phyloP scores from a whole-genome alignment of 1,139 yeast genomes.

The Saccharomycopsis phalli region DNA sequence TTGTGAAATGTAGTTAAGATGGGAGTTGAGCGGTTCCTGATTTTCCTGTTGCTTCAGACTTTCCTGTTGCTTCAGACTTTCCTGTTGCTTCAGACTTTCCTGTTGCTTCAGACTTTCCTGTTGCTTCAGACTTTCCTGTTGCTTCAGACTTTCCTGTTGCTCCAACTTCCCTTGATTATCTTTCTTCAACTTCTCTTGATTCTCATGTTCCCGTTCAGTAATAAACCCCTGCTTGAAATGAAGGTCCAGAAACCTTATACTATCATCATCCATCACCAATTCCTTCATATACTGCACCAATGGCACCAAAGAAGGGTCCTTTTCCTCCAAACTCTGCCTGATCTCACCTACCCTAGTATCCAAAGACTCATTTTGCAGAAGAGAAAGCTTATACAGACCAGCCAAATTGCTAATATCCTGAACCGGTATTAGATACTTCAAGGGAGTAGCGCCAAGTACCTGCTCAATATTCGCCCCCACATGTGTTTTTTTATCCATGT shows the following conservation, averaged over 20 bases:
- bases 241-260: conserved; percentile 5
- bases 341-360: too few species aligned
- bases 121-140: too few species aligned
- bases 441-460: conserved; percentile 29
- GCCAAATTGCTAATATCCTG: conserved; percentile 29
- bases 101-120: too few species aligned
- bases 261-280: conserved; percentile 8
- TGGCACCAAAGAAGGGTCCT: conserved; percentile 10
- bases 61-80: too few species aligned
- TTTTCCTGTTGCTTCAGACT: too few species aligned
- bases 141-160: too few species aligned
- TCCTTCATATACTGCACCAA: conserved; percentile 14
- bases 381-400: too few species aligned
- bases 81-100: too few species aligned
- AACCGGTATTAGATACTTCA: conserved; percentile 30
- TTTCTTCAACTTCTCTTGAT: not conserved
- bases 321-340: not conserved
- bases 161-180: not conserved
- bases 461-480: conserved; percentile 15
- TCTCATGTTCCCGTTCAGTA: not conserved
- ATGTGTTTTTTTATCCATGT: not conserved
- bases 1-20: too few species aligned
- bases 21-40: too few species aligned
- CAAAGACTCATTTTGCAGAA: too few species aligned
- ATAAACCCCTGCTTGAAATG: conserved; percentile 13